Percentiles rank a stretch among this genome's conserved stretches.
These are phyloP conservation scores for Mesotaenium endlicherianum DNA, from an alignment of 139 green algal genomes.

Conservation along the genomic window DNA sequence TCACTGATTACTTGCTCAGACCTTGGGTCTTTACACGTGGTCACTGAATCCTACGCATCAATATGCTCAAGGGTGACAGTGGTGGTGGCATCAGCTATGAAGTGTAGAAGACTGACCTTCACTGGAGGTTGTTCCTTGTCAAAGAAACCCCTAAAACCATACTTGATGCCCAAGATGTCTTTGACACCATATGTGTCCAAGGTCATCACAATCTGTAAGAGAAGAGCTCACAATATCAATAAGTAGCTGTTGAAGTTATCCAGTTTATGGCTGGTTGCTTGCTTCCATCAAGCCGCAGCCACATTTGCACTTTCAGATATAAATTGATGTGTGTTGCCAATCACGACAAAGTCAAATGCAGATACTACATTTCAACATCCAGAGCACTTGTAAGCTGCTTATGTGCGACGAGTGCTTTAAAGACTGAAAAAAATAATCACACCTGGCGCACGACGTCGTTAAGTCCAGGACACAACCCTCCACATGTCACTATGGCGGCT, in stretches of 20 bases:
- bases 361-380: background rate
- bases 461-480: constrained; percentile 87
- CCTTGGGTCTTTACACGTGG: too few relatives aligned
- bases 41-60: too few relatives aligned
- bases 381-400: too few relatives aligned
- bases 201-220: constrained; percentile 35
- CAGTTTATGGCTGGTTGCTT: too few relatives aligned
- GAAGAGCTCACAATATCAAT: background rate
- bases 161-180: constrained; percentile 20
- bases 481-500: constrained; percentile 72
- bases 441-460: constrained; percentile 88
- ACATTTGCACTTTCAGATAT: too few relatives aligned
- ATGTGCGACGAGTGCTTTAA: background rate
- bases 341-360: background rate
- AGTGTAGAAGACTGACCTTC: too few relatives aligned
- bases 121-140: constrained; percentile 14
- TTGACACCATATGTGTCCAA: constrained; percentile 28
- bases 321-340: too few relatives aligned
- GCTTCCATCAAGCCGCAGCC: too few relatives aligned
- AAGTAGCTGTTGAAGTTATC: too few relatives aligned
- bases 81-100: too few relatives aligned
- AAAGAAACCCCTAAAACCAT: constrained; percentile 34
- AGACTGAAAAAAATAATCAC: background rate
- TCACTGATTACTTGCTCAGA: too few relatives aligned
- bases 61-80: too few relatives aligned